Evolutionary conservation across 768 basidiomycete genomes (phyloP).

Genomic region (Auriscalpium orientale): DNA sequence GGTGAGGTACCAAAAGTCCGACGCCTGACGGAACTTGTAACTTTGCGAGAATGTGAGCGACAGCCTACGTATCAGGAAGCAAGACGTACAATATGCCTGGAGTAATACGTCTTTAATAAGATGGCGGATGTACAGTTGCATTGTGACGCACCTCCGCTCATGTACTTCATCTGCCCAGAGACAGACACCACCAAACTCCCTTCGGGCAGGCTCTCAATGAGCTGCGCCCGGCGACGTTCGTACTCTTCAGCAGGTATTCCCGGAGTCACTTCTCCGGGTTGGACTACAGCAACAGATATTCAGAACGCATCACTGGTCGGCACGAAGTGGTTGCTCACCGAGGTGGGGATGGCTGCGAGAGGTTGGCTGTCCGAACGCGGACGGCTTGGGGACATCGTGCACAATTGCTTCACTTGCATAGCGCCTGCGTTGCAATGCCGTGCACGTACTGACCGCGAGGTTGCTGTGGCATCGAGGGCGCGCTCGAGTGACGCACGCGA

Average conservation of each 20-base stretch:
- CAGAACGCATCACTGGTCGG: neutral
- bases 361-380: conserved; percentile 36
- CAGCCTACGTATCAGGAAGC: neutral
- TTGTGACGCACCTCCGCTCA: conserved; percentile 20
- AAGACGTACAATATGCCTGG: conserved; percentile 13
- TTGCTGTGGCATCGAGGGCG: too few species aligned
- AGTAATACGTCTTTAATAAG: neutral
- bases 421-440: neutral
- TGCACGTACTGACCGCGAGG: too few species aligned
- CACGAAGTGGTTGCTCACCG: conserved; percentile 3
- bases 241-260: conserved; percentile 39
- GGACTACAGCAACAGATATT: conserved; percentile 11
- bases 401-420: conserved; percentile 9
- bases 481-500: too few species aligned
- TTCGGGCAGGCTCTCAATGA: conserved; percentile 35
- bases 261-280: conserved; percentile 31
- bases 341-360: conserved; percentile 38
- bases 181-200: conserved; percentile 36
- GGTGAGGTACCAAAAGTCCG: conserved; percentile 93
- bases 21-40: conserved; percentile 91
- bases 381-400: conserved; percentile 25
- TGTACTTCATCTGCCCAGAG: conserved; percentile 38
- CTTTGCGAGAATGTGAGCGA: conserved; percentile 32
- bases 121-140: neutral
- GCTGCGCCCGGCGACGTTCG: conserved; percentile 28